Percentiles rank a stretch among this genome's conserved stretches.
phyloP scores from a whole-genome alignment of 805 yeast genomes.

The Komagataella phaffii region DNA sequence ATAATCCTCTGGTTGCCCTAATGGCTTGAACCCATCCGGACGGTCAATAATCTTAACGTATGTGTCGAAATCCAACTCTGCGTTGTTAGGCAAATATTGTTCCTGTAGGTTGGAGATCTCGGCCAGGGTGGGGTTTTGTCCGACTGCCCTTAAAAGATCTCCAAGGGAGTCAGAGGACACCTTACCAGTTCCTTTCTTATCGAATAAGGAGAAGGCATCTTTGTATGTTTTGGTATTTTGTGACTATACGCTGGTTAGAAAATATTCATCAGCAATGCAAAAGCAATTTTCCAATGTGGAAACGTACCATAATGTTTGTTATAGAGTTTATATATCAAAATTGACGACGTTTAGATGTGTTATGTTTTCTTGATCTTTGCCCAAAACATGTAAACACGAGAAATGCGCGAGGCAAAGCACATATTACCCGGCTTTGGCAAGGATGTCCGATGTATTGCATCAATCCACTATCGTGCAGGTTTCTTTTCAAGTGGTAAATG shows the following conservation, averaged over 20 bases:
- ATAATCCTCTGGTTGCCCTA: slow-evolving; percentile 87
- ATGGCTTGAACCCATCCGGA: slow-evolving; percentile 78
- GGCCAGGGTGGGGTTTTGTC: slow-evolving; percentile 93
- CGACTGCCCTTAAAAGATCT: slow-evolving; percentile 90
- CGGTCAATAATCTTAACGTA: slow-evolving; percentile 68
- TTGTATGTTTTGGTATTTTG: slow-evolving; percentile 34
- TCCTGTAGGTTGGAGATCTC: slow-evolving; percentile 57
- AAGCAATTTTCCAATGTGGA: not conserved
- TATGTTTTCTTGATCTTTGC: not conserved
- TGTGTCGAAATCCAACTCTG: slow-evolving; percentile 59
- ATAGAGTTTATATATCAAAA: not conserved
- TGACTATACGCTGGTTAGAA: slow-evolving; percentile 1
- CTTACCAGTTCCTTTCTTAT: slow-evolving; percentile 89
- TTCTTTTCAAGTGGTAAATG: not conserved
- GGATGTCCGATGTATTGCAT: not conserved
- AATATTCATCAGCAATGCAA: not conserved
- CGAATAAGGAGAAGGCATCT: slow-evolving; percentile 94
- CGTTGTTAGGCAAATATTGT: slow-evolving; percentile 7
- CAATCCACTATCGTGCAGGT: not conserved
- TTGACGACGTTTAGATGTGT: not conserved
- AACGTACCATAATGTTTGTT: not conserved
- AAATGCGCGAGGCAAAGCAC: not conserved
- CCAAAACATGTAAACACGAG: not conserved
- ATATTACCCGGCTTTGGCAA: not conserved
- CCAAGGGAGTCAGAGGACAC: slow-evolving; percentile 79